phyloP scores from a whole-genome alignment of 305 asterid species.

The Fraxinus angustifolia region DNA sequence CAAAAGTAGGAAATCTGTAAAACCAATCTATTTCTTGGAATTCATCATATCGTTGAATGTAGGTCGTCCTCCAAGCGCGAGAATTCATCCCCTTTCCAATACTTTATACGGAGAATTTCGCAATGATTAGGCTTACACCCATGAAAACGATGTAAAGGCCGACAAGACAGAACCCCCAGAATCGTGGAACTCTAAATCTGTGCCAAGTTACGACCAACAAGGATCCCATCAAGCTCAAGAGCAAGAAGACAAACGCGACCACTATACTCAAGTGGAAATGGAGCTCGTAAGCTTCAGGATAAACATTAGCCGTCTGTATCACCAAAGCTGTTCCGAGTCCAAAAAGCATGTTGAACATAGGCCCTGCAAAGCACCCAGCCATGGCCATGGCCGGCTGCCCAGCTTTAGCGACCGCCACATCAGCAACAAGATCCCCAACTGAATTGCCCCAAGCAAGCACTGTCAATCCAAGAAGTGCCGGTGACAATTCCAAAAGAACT shows the following conservation, averaged over 20 bases:
- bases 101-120: slow-evolving; percentile 47
- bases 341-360: slow-evolving; percentile 95
- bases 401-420: slow-evolving; percentile 87
- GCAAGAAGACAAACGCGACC: slow-evolving; percentile 81
- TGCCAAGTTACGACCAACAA: slow-evolving; percentile 81
- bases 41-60: background rate
- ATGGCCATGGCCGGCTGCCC: slow-evolving; percentile 99
- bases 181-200: slow-evolving; percentile 85
- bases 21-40: background rate
- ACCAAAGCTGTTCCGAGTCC: slow-evolving; percentile 90
- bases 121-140: slow-evolving; percentile 60
- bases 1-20: background rate
- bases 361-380: slow-evolving; percentile 98
- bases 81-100: slow-evolving; percentile 11
- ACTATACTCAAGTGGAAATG: slow-evolving; percentile 81
- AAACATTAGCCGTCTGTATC: slow-evolving; percentile 65
- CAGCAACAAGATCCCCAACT: slow-evolving; percentile 91
- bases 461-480: slow-evolving; percentile 81
- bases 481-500: slow-evolving; percentile 53
- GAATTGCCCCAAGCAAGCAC: slow-evolving; percentile 99
- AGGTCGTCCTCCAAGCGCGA: background rate
- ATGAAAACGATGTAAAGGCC: slow-evolving; percentile 71
- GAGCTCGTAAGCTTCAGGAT: slow-evolving; percentile 74
- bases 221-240: slow-evolving; percentile 91
- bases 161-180: slow-evolving; percentile 97